Evolutionary conservation across 768 basidiomycete genomes (phyloP).

Genomic region (Coprinopsis strossmayeri): DNA sequence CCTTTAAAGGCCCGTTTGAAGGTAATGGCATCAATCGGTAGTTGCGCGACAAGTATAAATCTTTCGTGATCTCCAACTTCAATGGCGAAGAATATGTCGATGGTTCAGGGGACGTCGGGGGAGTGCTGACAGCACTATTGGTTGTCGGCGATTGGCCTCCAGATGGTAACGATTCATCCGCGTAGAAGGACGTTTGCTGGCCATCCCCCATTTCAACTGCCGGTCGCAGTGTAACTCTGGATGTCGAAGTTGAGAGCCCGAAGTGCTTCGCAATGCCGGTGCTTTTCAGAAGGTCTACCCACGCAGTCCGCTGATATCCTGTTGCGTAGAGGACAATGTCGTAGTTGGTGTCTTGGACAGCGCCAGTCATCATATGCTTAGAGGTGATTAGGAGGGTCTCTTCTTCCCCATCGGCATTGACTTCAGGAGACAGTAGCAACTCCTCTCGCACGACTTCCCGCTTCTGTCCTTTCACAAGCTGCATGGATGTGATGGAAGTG

Average conservation of each 20-base stretch:
- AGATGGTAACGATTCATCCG: neutral
- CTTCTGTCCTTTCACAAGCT: too few relatives aligned
- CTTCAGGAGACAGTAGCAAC: slow-evolving; percentile 17
- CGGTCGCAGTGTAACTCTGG: slow-evolving; percentile 22
- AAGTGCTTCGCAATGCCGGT: slow-evolving; percentile 33
- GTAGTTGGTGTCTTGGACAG: slow-evolving; percentile 27
- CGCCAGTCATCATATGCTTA: slow-evolving; percentile 30
- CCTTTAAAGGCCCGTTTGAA: slow-evolving; percentile 13
- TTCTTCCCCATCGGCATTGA: neutral
- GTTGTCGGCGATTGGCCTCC: slow-evolving; percentile 12
- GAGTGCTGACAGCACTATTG: slow-evolving; percentile 18
- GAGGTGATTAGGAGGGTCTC: slow-evolving; percentile 20
- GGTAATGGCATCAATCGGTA: slow-evolving; percentile 33
- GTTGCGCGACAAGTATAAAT: slow-evolving; percentile 31
- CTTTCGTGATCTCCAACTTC: slow-evolving; percentile 13
- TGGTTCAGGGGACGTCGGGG: slow-evolving; percentile 20
- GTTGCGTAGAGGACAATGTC: slow-evolving; percentile 47
- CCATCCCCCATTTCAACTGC: slow-evolving; percentile 7
- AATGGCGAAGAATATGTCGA: slow-evolving; percentile 14
- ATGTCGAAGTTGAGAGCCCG: slow-evolving; percentile 22
- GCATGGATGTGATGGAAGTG: slow-evolving; percentile 28
- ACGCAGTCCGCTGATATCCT: slow-evolving; percentile 44
- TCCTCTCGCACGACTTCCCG: slow-evolving; percentile 1
- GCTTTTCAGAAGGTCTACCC: slow-evolving; percentile 34
- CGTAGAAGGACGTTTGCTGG: slow-evolving; percentile 13